Evolutionary conservation across 257 asterid genomes (phyloP), one percentile per base, ranked within the genome.

Genomic region (Ilex aquifolium): DNA sequence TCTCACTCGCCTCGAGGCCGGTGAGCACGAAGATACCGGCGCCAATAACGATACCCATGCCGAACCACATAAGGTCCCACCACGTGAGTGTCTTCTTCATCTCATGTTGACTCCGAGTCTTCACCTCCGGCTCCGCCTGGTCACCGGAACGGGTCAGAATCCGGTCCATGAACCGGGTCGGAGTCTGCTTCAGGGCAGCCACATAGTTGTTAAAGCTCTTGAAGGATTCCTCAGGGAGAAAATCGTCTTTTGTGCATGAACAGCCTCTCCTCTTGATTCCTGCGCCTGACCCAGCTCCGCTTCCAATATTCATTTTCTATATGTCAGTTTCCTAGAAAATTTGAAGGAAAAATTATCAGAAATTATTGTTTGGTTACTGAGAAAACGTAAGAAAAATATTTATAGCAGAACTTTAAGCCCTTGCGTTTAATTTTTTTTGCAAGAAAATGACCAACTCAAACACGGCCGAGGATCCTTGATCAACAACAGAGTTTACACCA

Each of bases 1-100:
- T 57, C 0, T 31, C 1, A 3, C 60, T 61, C 5, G 92, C 88
- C 80, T 85, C 92, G 9, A 65, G 77, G 2, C 88, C 88, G 42
- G 86, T 77, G 72, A 85, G 81, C 2, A 85, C 88, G 67, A 85
- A 85, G 31, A 85, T 82, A 9, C 92, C 92, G 56, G 92, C 83
- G 56, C 89, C 88, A 70, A 85, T 77, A 40, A 82, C 80, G 29
- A 84, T 84, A 5, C 94, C 94, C 90, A 85, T 76, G 27, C 94
- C 94, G 60, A 85, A 81, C 94, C 94, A 82, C 59, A 85, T 83
- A 44, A 85, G 55, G 57, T 85, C 94, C 90, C 90, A 85, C 94
- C 88, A 80, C 1, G 78, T 60, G 3, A 85, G 84, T 2, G 81
- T 83, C 76, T n/a, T 73, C 72, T 80, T 85, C 94, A 85, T 80